A percentile compares a stretch with the other conserved stretches of the same genome.
Evolutionary conservation across 495 filamentous ascomycete genomes (phyloP).

Genomic region (Penicillium cataractarum): DNA sequence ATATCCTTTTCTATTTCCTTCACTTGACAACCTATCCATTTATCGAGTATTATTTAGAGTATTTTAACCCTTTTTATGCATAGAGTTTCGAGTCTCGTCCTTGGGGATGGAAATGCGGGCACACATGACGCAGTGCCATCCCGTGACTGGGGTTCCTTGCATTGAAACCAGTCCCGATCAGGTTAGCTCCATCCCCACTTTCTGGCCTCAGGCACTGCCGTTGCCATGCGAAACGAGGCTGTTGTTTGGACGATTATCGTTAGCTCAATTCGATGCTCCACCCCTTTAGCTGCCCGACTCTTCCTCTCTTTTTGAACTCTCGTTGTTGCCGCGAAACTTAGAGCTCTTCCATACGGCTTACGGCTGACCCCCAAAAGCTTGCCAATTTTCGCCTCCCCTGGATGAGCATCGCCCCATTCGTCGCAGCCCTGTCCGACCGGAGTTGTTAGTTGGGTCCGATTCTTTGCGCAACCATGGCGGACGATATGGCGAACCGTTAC

Average conservation of each 20-base stretch:
- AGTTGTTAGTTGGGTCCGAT: slow-evolving; percentile 23
- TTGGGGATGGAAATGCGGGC: not conserved
- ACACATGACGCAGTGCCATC: slow-evolving; percentile 7
- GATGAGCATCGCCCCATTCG: slow-evolving; percentile 23
- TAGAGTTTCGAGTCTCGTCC: not conserved
- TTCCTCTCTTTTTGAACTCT: slow-evolving; percentile 16
- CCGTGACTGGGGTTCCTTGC: slow-evolving; percentile 19
- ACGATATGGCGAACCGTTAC: slow-evolving; percentile 77
- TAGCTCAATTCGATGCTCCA: slow-evolving; percentile 26
- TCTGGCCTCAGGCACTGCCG: slow-evolving; percentile 31
- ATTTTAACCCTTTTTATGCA: not conserved
- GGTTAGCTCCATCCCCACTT: slow-evolving; percentile 20
- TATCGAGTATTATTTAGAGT: slow-evolving; percentile 1
- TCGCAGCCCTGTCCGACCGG: slow-evolving; percentile 26
- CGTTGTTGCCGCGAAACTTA: slow-evolving; percentile 12
- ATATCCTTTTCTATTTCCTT: not conserved
- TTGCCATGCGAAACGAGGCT: slow-evolving; percentile 48
- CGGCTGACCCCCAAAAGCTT: slow-evolving; percentile 12
- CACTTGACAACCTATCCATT: not conserved
- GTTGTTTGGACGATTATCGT: slow-evolving; percentile 38
- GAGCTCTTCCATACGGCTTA: slow-evolving; percentile 10
- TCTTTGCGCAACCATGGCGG: slow-evolving; percentile 45
- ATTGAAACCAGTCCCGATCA: slow-evolving; percentile 5
- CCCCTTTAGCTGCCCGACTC: slow-evolving; percentile 30
- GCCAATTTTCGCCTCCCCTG: slow-evolving; percentile 14